A percentile compares a stretch with the other conserved stretches of the same genome.
Evolutionary conservation across 305 asterid genomes (phyloP).

Genomic region (Solanum aculeatissimum): DNA sequence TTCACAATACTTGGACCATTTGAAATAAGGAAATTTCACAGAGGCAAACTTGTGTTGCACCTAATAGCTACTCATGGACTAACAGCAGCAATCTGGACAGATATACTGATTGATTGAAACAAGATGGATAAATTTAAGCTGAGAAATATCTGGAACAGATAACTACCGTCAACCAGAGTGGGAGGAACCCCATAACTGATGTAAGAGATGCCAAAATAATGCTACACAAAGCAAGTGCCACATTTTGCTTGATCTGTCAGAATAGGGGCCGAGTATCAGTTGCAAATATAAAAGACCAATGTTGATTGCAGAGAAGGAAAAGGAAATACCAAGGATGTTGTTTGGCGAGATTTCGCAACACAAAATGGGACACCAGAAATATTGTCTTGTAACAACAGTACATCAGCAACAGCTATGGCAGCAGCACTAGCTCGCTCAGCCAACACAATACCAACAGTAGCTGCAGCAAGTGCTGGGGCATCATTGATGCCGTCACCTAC

Average conservation of each 20-base stretch:
- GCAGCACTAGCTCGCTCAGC: constrained; percentile 98
- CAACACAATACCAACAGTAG: constrained; percentile 88
- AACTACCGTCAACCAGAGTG: constrained; percentile 91
- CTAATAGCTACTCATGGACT: neutral
- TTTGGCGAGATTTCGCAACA: constrained; percentile 81
- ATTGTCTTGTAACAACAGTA: constrained; percentile 87
- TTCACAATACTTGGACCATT: neutral
- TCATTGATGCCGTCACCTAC: constrained; percentile 99
- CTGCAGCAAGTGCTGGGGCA: constrained; percentile 99
- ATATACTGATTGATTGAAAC: neutral
- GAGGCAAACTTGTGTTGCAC: neutral
- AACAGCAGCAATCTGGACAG: neutral
- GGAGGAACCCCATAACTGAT: constrained; percentile 78
- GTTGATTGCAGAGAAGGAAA: neutral
- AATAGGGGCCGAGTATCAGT: neutral
- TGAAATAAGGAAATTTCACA: neutral
- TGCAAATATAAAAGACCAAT: neutral
- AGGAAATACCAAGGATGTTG: constrained; percentile 65
- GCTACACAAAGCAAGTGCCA: constrained; percentile 84
- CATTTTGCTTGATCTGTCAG: constrained; percentile 84
- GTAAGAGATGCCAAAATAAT: constrained; percentile 91
- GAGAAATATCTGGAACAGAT: neutral
- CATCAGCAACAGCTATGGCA: constrained; percentile 95
- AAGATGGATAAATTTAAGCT: neutral
- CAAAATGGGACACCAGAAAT: constrained; percentile 88